Conservation (phyloP, 129 eudicot species). For the Erigeron canadensis region DNA sequence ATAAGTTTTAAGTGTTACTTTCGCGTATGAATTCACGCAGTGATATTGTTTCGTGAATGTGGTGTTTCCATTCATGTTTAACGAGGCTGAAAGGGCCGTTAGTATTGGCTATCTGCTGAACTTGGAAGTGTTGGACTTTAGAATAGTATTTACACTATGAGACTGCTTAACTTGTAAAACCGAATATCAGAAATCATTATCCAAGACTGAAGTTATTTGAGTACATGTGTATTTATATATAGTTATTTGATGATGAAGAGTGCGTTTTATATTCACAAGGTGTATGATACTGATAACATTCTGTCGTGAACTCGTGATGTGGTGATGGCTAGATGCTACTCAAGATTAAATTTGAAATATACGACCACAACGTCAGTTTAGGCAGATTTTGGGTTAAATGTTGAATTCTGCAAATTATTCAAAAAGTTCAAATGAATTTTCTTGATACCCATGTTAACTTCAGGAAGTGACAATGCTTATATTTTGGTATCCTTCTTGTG, state of each 20-base stretch:
- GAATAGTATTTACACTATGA: too few species aligned
- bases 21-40: too few species aligned
- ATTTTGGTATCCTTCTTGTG: slow-evolving; percentile 2
- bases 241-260: slow-evolving; percentile 3
- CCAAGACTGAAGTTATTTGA: not conserved
- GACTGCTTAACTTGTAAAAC: too few species aligned
- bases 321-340: not conserved
- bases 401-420: not conserved
- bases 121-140: too few species aligned
- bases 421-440: slow-evolving; percentile 20
- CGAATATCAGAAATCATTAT: too few species aligned
- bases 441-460: not conserved
- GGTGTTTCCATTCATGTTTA: too few species aligned
- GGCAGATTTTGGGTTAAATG: not conserved
- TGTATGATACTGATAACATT: slow-evolving; percentile 3
- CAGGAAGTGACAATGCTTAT: slow-evolving; percentile 2
- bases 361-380: not conserved
- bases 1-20: too few species aligned
- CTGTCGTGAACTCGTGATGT: not conserved
- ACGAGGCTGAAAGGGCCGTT: too few species aligned
- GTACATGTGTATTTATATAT: not conserved
- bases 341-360: slow-evolving; percentile 1
- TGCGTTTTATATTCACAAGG: slow-evolving; percentile 4
- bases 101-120: too few species aligned
- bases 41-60: too few species aligned